Evolutionary conservation across 2,329 filamentous ascomycete species (phyloP), one percentile per base, ranked within the genome.

Genomic region (Zymoseptoria brevis): DNA sequence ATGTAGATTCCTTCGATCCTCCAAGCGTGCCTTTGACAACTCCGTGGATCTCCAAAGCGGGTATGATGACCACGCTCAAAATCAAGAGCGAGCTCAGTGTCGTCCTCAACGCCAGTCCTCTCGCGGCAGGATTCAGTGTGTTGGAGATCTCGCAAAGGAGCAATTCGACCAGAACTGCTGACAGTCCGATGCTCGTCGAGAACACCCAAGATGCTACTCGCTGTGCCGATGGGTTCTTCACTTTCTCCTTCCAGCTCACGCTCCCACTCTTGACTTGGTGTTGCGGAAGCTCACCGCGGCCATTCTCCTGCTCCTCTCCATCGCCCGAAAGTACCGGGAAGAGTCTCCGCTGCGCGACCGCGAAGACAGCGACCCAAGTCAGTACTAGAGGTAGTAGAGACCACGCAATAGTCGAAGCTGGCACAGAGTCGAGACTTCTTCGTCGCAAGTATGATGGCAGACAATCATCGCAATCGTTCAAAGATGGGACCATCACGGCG

Each of bases 81-180:
- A 90, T 80, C 26, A 95, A 75, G 50, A 96, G 77, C 19, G 84
- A 82, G 6, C 86, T 84, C 24, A 95, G 82, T 0, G 87, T 90
- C 29, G 87, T 74, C 58, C 83, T 80, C 65, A 95, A 78, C 21
- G 87, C 89, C 26, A 87, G 71, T 21, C 81, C 82, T 60, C 90
- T 80, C 11, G 88, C 89, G 30, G 79, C 77, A 6, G 85, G 80
- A 63, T 87, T 82, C n/a, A 90, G 80, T 4, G 87, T 80, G 68
- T 90, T 89, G 24, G 88, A 85, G 50, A 96, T 89, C 74, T 96
- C 90, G 67, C 89, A 90, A 8, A 96, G 80, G 52, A 96, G 88
- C 65, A 96, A 76, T 74, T 92, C 87, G 2, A 86, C 89, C 52
- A 96, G 78, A 1, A 93, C 88, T 45, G 87, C 82, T 5, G 90